phyloP scores from a whole-genome alignment of 2,329 filamentous ascomycete genomes.

The Fusarium tupiense region DNA sequence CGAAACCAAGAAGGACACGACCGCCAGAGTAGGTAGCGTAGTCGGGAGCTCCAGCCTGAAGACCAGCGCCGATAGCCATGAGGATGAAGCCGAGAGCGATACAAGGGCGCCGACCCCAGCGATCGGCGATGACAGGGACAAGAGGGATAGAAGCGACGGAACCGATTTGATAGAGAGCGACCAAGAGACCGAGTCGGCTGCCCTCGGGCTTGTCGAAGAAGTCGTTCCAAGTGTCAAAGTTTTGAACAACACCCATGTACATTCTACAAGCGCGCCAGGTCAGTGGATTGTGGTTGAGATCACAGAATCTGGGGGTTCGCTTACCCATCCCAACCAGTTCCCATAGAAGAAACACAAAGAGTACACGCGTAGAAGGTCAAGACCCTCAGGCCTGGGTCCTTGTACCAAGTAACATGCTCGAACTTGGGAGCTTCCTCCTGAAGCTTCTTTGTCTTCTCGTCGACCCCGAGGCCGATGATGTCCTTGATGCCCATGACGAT shows the following conservation, averaged over 20 bases:
- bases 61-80: conserved; percentile 50
- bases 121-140: conserved; percentile 57
- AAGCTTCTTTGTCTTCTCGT: conserved; percentile 24
- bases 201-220: conserved; percentile 54
- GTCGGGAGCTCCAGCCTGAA: conserved; percentile 50
- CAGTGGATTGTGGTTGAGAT: conserved; percentile 57
- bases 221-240: conserved; percentile 62
- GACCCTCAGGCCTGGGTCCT: conserved; percentile 65
- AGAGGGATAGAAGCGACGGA: conserved; percentile 59
- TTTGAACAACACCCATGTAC: conserved; percentile 55
- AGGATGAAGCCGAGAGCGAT: conserved; percentile 56
- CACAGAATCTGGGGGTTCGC: conserved; percentile 63
- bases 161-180: conserved; percentile 63
- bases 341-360: conserved; percentile 25
- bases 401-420: conserved; percentile 65
- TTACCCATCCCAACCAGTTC: conserved; percentile 29
- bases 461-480: conserved; percentile 16
- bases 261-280: conserved; percentile 67
- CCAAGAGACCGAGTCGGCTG: conserved; percentile 58
- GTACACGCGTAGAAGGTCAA: conserved; percentile 54
- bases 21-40: conserved; percentile 55
- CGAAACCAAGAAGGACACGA: conserved; percentile 64
- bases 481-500: conserved; percentile 23
- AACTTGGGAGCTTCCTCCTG: conserved; percentile 60
- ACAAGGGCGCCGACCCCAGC: conserved; percentile 54